phyloP scores from a whole-genome alignment of 2,329 filamentous ascomycete species.

The Pseudocercospora ulei region DNA sequence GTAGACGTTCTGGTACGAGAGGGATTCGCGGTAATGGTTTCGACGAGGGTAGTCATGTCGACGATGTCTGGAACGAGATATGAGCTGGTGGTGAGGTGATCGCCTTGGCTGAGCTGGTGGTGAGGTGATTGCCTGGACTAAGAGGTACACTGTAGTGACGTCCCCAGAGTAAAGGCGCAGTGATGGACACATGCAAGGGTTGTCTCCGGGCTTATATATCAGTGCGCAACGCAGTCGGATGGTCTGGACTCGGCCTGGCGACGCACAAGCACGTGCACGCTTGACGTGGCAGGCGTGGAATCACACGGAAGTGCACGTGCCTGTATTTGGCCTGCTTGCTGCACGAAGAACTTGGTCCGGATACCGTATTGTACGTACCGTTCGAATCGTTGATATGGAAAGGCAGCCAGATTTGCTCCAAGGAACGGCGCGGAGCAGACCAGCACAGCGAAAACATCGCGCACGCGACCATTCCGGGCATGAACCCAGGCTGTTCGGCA shows the following conservation, averaged over 20 bases:
- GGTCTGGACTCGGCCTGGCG: slow-evolving; percentile 3
- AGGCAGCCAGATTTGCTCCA: slow-evolving; percentile 6
- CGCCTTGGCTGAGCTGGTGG: neutral
- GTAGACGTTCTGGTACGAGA: neutral
- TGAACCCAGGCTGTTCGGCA: neutral
- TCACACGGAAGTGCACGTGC: neutral
- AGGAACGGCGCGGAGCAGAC: slow-evolving; percentile 1
- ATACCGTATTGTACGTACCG: neutral
- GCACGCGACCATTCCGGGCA: neutral
- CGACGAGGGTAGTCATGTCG: slow-evolving; percentile 2
- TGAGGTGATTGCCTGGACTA: slow-evolving; percentile 1
- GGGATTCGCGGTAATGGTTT: neutral
- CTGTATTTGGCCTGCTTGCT: neutral
- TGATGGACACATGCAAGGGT: slow-evolving; percentile 7
- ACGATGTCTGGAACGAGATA: neutral
- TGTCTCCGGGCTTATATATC: slow-evolving; percentile 4
- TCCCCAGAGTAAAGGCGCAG: neutral
- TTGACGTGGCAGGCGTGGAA: slow-evolving; percentile 6
- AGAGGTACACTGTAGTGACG: neutral
- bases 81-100: slow-evolving; percentile 1
- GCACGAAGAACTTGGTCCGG: neutral
- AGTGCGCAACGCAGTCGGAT: slow-evolving; percentile 2
- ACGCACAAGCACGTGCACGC: slow-evolving; percentile 6
- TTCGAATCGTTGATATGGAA: slow-evolving; percentile 1
- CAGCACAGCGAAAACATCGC: neutral